Evolutionary conservation across 805 yeast genomes (phyloP).

Genomic region (Pichia gijzeniarum): DNA sequence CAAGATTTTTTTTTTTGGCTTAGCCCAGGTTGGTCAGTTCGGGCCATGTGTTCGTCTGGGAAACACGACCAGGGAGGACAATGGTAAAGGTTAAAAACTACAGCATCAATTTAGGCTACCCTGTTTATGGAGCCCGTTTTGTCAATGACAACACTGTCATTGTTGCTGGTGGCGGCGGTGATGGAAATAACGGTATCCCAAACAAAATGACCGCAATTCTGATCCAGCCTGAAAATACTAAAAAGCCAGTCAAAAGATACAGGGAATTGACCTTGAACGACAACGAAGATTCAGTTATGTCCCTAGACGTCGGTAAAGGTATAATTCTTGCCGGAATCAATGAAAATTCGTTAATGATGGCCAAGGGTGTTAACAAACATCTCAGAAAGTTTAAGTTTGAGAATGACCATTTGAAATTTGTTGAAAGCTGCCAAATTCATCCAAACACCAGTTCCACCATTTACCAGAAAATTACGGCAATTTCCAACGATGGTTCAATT

Average conservation of each 20-base stretch:
- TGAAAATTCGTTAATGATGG: constrained; percentile 52
- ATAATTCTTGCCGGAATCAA: constrained; percentile 71
- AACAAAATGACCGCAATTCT: constrained; percentile 69
- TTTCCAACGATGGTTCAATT: constrained; percentile 52
- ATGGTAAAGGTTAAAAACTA: constrained; percentile 24
- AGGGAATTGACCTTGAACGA: constrained; percentile 48
- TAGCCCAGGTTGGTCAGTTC: too few relatives aligned
- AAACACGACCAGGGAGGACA: neutral
- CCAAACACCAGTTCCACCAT: constrained; percentile 44
- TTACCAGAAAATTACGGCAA: constrained; percentile 55
- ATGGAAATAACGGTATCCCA: constrained; percentile 82
- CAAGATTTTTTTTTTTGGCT: neutral
- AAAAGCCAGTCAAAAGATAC: constrained; percentile 46
- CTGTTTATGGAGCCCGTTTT: constrained; percentile 75
- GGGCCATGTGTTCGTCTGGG: neutral
- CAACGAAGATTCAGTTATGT: constrained; percentile 84
- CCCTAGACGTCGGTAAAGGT: constrained; percentile 53
- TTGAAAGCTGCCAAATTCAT: constrained; percentile 53
- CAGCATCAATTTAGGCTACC: constrained; percentile 48
- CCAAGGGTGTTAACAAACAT: constrained; percentile 60
- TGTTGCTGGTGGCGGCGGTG: constrained; percentile 94
- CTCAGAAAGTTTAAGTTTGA: constrained; percentile 57
- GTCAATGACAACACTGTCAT: constrained; percentile 52
- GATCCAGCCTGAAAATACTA: constrained; percentile 46
- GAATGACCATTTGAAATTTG: constrained; percentile 55